phyloP scores from a whole-genome alignment of 2,329 filamentous ascomycete genomes.

The Penicillium sp. region DNA sequence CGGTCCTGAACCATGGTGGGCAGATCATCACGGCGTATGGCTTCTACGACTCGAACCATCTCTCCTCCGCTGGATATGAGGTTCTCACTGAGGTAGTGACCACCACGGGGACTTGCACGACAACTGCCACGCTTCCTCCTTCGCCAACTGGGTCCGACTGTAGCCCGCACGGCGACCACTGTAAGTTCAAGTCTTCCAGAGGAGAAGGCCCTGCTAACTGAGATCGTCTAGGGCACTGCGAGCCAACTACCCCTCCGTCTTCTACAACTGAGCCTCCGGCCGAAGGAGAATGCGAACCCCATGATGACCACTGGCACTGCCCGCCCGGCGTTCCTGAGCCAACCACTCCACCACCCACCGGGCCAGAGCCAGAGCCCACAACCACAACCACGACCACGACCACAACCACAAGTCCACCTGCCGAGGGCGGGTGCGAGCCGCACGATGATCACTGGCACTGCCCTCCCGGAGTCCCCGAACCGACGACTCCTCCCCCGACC shows the following conservation, averaged over 20 bases:
- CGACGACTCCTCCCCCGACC: background rate
- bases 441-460: background rate
- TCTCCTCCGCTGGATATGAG: background rate
- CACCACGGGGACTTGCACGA: constrained; percentile 1
- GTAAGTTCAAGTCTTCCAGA: background rate
- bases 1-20: background rate
- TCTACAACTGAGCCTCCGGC: background rate
- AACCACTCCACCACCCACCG: background rate
- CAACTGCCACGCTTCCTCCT: background rate
- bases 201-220: background rate
- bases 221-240: background rate
- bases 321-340: background rate
- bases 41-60: constrained; percentile 6
- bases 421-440: background rate
- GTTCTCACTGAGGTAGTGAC: background rate
- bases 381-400: background rate
- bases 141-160: background rate
- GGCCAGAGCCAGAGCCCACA: background rate
- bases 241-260: background rate
- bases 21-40: constrained; percentile 1
- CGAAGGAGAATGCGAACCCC: background rate
- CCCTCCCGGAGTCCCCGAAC: background rate
- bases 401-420: background rate
- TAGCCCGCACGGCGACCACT: constrained; percentile 6
- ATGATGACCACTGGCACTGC: background rate